A percentile compares a stretch with the other conserved stretches of the same genome.
phyloP scores from a whole-genome alignment of 2,329 filamentous ascomycete genomes.

The Monosporascus sp. region DNA sequence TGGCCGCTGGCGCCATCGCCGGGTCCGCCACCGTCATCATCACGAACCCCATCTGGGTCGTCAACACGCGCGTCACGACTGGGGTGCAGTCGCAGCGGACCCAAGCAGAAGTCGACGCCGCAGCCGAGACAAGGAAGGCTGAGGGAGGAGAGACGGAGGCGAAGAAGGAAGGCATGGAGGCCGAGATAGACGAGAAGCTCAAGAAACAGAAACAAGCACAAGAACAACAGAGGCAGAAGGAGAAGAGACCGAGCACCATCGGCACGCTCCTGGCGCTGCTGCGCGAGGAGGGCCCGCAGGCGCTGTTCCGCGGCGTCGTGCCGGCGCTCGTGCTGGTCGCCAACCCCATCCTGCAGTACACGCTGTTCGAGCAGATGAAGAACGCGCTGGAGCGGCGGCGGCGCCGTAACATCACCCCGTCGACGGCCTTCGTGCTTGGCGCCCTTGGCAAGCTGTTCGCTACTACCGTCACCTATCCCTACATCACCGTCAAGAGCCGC shows the following conservation, averaged over 20 bases:
- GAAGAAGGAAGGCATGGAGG: background rate
- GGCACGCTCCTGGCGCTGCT: slow-evolving; percentile 76
- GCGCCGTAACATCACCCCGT: slow-evolving; percentile 68
- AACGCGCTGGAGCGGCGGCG: slow-evolving; percentile 67
- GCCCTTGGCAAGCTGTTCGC: slow-evolving; percentile 92
- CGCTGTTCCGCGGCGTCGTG: slow-evolving; percentile 87
- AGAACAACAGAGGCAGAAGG: slow-evolving; percentile 28
- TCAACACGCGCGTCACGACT: slow-evolving; percentile 98
- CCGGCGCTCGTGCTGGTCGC: slow-evolving; percentile 91
- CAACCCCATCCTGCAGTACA: slow-evolving; percentile 98
- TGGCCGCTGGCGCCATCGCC: slow-evolving; percentile 90
- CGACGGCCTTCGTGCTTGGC: slow-evolving; percentile 83
- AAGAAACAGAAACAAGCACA: slow-evolving; percentile 24
- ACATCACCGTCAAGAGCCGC: slow-evolving; percentile 97
- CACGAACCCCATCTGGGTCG: slow-evolving; percentile 98
- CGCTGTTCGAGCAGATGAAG: slow-evolving; percentile 97
- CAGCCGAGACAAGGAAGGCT: background rate
- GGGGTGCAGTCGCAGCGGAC: slow-evolving; percentile 50
- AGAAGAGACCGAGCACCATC: slow-evolving; percentile 65
- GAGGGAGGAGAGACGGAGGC: background rate
- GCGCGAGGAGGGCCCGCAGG: slow-evolving; percentile 73
- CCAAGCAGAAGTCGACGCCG: background rate
- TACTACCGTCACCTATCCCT: slow-evolving; percentile 91
- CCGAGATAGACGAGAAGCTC: slow-evolving; percentile 1
- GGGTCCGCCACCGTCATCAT: slow-evolving; percentile 91